Evolutionary conservation across 2,329 filamentous ascomycete species (phyloP).

Genomic region (Ascochyta pisi): DNA sequence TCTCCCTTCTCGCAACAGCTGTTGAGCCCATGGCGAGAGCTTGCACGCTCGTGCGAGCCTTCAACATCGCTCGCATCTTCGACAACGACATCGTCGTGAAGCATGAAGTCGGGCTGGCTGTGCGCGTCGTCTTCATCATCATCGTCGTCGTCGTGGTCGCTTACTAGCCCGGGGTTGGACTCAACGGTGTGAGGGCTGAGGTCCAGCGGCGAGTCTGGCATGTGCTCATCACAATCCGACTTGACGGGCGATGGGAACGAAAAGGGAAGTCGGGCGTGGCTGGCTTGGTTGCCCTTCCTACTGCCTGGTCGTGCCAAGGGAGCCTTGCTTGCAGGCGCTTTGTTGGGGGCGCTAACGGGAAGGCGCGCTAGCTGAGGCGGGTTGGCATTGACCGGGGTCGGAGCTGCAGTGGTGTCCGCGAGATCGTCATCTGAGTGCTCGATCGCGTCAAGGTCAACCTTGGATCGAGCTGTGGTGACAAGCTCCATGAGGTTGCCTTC

Average conservation of each 20-base stretch:
- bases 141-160: constrained; percentile 59
- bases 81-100: constrained; percentile 48
- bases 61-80: constrained; percentile 51
- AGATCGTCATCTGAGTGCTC: constrained; percentile 48
- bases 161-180: constrained; percentile 58
- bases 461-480: constrained; percentile 46
- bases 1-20: constrained; percentile 46
- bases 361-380: constrained; percentile 44
- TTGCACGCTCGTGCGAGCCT: constrained; percentile 41
- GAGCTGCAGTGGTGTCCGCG: constrained; percentile 35
- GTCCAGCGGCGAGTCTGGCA: constrained; percentile 47
- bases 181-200: constrained; percentile 57
- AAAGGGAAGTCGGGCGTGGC: constrained; percentile 41
- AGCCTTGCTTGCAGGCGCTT: constrained; percentile 37
- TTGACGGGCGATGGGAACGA: constrained; percentile 40
- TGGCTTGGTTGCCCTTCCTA: constrained; percentile 39
- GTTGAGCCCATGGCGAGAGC: constrained; percentile 40
- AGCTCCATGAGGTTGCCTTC: constrained; percentile 49
- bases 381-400: constrained; percentile 37
- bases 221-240: constrained; percentile 35
- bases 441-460: constrained; percentile 46
- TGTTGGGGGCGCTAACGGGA: constrained; percentile 35
- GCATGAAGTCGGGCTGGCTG: constrained; percentile 45
- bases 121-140: constrained; percentile 50
- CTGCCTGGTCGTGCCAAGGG: constrained; percentile 42